Conservation (phyloP, 345 rosid species). For the Lagerstroemia speciosa region DNA sequence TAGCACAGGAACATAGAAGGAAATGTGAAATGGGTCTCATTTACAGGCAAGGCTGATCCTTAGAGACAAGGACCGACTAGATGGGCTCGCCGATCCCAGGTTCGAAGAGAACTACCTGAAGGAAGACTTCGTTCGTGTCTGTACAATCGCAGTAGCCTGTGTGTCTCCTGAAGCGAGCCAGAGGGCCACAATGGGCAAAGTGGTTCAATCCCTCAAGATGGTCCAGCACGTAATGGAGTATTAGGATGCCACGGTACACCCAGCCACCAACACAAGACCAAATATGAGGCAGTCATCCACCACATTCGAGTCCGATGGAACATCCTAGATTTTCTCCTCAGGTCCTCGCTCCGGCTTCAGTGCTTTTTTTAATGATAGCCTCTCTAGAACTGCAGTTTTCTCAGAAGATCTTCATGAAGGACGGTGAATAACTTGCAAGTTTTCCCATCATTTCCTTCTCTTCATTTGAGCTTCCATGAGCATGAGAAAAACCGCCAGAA, state of each 20-base stretch:
- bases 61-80: constrained; percentile 86
- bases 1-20: no score
- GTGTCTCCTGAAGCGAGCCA: constrained; percentile 92
- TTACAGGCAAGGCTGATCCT: constrained; percentile 92
- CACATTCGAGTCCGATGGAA: constrained; percentile 86
- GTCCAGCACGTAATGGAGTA: constrained; percentile 75
- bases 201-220: constrained; percentile 97
- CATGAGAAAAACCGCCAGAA: not conserved
- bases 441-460: not conserved
- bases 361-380: constrained; percentile 60
- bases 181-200: constrained; percentile 98
- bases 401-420: constrained; percentile 99
- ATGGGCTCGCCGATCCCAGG: constrained; percentile 78
- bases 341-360: constrained; percentile 89
- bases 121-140: constrained; percentile 84
- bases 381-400: constrained; percentile 66
- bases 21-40: not conserved
- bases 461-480: not conserved
- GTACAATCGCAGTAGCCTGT: constrained; percentile 97
- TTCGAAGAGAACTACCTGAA: constrained; percentile 75
- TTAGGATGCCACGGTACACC: constrained; percentile 45
- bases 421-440: constrained; percentile 28
- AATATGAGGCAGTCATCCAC: constrained; percentile 80
- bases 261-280: constrained; percentile 38
- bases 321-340: constrained; percentile 92